Percentiles rank a stretch among this genome's conserved stretches.
Evolutionary conservation across 73 alveolate species (phyloP).

Genomic region (Blepharisma stoltei): DNA sequence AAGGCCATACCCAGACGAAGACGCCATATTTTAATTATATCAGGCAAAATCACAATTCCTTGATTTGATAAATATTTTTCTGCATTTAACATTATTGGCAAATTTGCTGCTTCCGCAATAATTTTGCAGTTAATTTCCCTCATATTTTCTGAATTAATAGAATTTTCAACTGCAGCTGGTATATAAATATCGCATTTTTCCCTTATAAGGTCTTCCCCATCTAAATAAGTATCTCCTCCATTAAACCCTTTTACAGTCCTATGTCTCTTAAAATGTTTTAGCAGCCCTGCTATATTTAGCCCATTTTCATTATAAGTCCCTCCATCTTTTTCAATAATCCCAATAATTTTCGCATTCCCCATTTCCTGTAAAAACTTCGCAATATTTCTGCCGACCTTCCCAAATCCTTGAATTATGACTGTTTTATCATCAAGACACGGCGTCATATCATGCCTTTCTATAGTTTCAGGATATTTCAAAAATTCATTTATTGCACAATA

Average conservation of each 20-base stretch:
- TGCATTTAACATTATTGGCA: slow-evolving; percentile 71
- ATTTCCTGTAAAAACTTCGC: slow-evolving; percentile 33
- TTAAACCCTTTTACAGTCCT: slow-evolving; percentile 77
- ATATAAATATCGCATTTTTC: slow-evolving; percentile 74
- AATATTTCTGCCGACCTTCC: slow-evolving; percentile 40
- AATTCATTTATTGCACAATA: slow-evolving; percentile 37
- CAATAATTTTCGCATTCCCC: slow-evolving; percentile 40
- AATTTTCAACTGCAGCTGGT: slow-evolving; percentile 84
- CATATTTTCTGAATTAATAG: slow-evolving; percentile 71
- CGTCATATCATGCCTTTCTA: slow-evolving; percentile 27
- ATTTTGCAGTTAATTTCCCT: slow-evolving; percentile 68
- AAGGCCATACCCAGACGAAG: too few relatives aligned
- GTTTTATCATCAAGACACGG: slow-evolving; percentile 38
- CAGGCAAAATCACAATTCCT: slow-evolving; percentile 77
- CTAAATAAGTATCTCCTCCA: slow-evolving; percentile 55
- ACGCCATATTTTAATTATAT: too few relatives aligned
- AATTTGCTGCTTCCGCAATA: slow-evolving; percentile 83
- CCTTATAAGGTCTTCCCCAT: slow-evolving; percentile 55
- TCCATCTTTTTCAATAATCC: slow-evolving; percentile 31
- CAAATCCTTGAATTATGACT: slow-evolving; percentile 47
- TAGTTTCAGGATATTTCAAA: slow-evolving; percentile 28
- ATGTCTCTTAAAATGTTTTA: slow-evolving; percentile 48
- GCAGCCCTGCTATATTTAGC: slow-evolving; percentile 43
- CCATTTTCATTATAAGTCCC: slow-evolving; percentile 43
- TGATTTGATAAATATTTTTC: slow-evolving; percentile 56